Conservation (phyloP, 2,329 filamentous ascomycete genomes). For the Aspergillus quadrilineatus region DNA sequence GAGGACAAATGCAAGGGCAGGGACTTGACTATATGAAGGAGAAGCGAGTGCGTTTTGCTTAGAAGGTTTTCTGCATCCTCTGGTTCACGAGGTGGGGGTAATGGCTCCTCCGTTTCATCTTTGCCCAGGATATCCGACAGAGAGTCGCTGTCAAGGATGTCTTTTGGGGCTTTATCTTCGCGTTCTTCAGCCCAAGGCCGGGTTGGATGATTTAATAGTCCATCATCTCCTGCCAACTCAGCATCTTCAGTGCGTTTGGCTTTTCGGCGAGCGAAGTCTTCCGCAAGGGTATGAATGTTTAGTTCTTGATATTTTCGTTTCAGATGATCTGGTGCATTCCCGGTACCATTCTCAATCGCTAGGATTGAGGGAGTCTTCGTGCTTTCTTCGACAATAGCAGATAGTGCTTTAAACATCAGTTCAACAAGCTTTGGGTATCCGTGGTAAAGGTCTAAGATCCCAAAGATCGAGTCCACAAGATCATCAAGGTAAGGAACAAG, state of each 20-base stretch:
- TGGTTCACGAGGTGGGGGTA: slow-evolving; percentile 46
- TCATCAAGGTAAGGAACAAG: slow-evolving; percentile 90
- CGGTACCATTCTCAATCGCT: slow-evolving; percentile 39
- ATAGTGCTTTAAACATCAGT: slow-evolving; percentile 76
- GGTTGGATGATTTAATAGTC: slow-evolving; percentile 29
- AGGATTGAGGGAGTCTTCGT: slow-evolving; percentile 56
- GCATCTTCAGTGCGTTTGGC: slow-evolving; percentile 27
- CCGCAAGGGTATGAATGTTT: slow-evolving; percentile 33
- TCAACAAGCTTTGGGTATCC: slow-evolving; percentile 87
- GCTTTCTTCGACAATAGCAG: slow-evolving; percentile 80
- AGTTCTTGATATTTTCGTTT: slow-evolving; percentile 34
- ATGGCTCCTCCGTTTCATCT: slow-evolving; percentile 36
- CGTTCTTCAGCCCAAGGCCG: slow-evolving; percentile 32
- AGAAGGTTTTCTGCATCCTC: slow-evolving; percentile 60
- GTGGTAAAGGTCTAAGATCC: slow-evolving; percentile 90
- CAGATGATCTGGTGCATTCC: slow-evolving; percentile 25
- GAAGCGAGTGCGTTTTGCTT: slow-evolving; percentile 75
- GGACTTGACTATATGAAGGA: slow-evolving; percentile 76
- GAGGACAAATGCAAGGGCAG: slow-evolving; percentile 91
- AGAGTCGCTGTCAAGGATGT: slow-evolving; percentile 25
- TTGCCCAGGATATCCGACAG: slow-evolving; percentile 35
- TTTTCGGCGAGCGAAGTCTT: slow-evolving; percentile 36
- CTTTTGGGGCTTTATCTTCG: slow-evolving; percentile 24
- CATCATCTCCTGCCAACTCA: slow-evolving; percentile 26
- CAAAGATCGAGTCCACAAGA: slow-evolving; percentile 85